phyloP scores from a whole-genome alignment of 257 asterid genomes.

The Linaria vulgaris region DNA sequence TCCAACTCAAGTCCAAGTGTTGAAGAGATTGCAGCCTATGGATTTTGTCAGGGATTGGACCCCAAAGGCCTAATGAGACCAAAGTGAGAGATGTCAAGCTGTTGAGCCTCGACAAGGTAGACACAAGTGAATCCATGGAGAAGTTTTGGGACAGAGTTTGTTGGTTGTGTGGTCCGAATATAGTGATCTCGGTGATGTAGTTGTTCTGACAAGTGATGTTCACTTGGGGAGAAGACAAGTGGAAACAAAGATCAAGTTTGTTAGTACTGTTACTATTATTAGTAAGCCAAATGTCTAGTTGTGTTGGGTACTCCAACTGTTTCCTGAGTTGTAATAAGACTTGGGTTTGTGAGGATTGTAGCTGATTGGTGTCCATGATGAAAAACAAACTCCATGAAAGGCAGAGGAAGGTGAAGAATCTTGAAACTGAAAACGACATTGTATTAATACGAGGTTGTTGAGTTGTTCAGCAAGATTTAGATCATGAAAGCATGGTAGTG shows the following conservation, averaged over 20 bases:
- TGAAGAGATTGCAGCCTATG: conserved; percentile 50
- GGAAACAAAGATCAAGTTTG: conserved; percentile 44
- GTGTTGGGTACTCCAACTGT: conserved; percentile 68
- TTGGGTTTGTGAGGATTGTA: conserved; percentile 59
- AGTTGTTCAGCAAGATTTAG: neutral
- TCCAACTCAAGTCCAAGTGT: conserved; percentile 63
- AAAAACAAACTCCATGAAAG: conserved; percentile 40
- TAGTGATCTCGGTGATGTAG: conserved; percentile 31
- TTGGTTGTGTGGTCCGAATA: conserved; percentile 7
- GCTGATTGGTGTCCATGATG: conserved; percentile 39
- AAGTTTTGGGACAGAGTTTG: conserved; percentile 8
- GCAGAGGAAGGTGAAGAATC: conserved; percentile 28
- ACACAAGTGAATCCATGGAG: conserved; percentile 63
- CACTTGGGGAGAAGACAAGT: conserved; percentile 46
- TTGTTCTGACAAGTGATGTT: conserved; percentile 51
- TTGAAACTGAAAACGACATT: conserved; percentile 27
- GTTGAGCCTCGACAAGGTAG: conserved; percentile 59
- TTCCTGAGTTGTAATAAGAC: conserved; percentile 59
- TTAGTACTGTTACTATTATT: neutral
- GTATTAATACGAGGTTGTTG: neutral
- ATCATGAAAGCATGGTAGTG: neutral
- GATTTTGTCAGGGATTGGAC: conserved; percentile 53
- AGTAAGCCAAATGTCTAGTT: conserved; percentile 41
- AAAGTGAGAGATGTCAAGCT: conserved; percentile 44
- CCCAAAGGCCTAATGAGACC: conserved; percentile 72